Conservation (phyloP, 257 asterid species). For the Fraxinus excelsior region DNA sequence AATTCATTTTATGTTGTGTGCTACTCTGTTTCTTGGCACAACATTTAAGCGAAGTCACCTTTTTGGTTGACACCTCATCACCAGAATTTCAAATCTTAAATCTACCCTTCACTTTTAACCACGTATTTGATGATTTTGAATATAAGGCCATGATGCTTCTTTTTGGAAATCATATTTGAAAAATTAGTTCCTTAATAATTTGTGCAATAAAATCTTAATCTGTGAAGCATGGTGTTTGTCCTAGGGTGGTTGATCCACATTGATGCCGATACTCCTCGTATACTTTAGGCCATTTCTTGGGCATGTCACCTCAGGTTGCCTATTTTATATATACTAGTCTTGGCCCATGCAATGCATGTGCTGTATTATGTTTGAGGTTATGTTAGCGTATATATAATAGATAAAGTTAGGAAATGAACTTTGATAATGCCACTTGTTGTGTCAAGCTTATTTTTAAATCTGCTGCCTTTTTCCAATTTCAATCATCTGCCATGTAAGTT, state of each 20-base stretch:
- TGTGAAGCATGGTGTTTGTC: background rate
- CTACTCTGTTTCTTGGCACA: background rate
- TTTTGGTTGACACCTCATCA: background rate
- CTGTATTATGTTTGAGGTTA: too few relatives aligned
- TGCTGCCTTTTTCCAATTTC: too few relatives aligned
- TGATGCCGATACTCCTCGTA: background rate
- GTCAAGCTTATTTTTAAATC: too few relatives aligned
- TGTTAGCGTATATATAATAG: too few relatives aligned
- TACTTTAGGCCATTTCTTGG: background rate
- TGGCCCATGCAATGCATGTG: too few relatives aligned
- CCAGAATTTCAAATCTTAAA: background rate
- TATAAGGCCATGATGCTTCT: background rate
- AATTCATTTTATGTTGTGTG: background rate
- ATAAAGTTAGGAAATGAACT: too few relatives aligned
- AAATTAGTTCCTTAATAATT: background rate
- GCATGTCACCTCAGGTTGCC: background rate
- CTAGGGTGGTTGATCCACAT: background rate
- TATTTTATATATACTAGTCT: background rate
- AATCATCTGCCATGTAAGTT: too few relatives aligned
- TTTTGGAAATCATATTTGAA: background rate
- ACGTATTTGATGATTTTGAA: background rate
- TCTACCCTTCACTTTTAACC: background rate
- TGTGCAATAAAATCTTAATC: background rate
- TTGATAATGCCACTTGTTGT: too few relatives aligned
- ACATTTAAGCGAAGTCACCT: background rate